phyloP scores from a whole-genome alignment of 129 eudicot genomes.

The Pittosporum tobira region DNA sequence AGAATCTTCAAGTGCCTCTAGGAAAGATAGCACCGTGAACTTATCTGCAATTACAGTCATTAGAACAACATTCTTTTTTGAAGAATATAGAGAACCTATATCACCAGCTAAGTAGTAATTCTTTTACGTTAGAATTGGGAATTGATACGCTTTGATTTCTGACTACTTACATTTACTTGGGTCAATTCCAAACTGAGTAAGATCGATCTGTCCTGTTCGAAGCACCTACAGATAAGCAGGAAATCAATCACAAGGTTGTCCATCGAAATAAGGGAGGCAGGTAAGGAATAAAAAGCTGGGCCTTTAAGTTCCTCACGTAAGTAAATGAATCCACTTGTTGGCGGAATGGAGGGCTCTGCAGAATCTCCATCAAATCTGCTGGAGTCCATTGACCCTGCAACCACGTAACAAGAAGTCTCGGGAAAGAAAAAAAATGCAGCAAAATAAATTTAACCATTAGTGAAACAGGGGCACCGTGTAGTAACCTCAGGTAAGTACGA shows the following conservation, averaged over 20 bases:
- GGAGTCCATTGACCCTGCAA: conserved; percentile 75
- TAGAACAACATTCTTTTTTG: too few species aligned
- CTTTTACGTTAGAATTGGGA: background rate
- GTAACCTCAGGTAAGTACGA: conserved; percentile 90
- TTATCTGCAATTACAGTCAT: too few species aligned
- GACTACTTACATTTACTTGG: conserved; percentile 84
- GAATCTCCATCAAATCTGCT: conserved; percentile 68
- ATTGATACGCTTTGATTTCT: background rate
- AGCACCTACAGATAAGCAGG: conserved; percentile 53
- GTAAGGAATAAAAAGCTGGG: background rate
- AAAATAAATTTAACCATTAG: background rate
- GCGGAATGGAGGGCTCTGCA: conserved; percentile 95
- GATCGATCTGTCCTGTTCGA: conserved; percentile 94
- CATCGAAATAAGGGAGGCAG: background rate
- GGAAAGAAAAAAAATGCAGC: conserved; percentile 4
- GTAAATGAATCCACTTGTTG: conserved; percentile 98
- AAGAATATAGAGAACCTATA: background rate
- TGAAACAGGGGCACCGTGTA: background rate
- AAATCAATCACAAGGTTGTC: conserved; percentile 1
- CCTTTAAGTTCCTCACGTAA: conserved; percentile 42
- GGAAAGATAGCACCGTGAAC: conserved; percentile 85
- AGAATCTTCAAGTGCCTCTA: conserved; percentile 99
- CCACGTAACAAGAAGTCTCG: conserved; percentile 10
- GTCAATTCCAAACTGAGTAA: conserved; percentile 95
- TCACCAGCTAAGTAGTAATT: background rate